Evolutionary conservation across 352 stramenopile species (phyloP), one percentile per base, ranked within the genome.

Genomic region (Phytophthora agathidicida): DNA sequence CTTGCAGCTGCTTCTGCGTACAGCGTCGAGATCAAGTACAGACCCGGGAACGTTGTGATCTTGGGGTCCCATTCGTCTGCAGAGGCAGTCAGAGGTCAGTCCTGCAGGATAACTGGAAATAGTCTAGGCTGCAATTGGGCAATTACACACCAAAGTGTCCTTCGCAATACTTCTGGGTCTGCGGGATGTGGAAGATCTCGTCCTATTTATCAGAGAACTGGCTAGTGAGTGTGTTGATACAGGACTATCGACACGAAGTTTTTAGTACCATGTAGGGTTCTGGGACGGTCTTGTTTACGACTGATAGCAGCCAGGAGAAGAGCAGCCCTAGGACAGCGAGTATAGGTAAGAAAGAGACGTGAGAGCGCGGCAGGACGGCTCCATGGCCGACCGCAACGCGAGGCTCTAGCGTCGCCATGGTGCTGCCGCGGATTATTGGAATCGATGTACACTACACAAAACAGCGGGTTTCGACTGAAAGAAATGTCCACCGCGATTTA

Each of bases 21-120:
- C 38, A 79, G 51, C 23, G 70, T 80, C 16, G 73, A 79, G 8
- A 79, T 48, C 3, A 95, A 13, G 55, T 98, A 98, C 9, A 98
- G 56, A 1, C 91, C 90, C 5, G 91, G 91, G 33, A 96, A 96
- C 26, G 91, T 98, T 30, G 91, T 97, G 71, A 98, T 97, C 72
- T 98, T 97, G 8, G 86, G 70, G 36, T 98, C 86, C 91, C 91
- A 97, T 35, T 86, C 73, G 20, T 70, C 86, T 96, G 33, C 28
- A 60, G 17, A 19, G 11, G 22, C 17, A 47, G 17, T 7, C 32
- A 67, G 11, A 41, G 23, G 9, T 44, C 22, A 48, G 39, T 13
- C 42, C 10, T 33, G 16, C 16, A 45, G 3, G 9, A 24, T 5
- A 62, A 11, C 10, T 2, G 8, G 5, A 45, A 13, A 24, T 39